Conservation (phyloP, 1,284 basidiomycete species). For the Cutaneotrichosporon sp. region DNA sequence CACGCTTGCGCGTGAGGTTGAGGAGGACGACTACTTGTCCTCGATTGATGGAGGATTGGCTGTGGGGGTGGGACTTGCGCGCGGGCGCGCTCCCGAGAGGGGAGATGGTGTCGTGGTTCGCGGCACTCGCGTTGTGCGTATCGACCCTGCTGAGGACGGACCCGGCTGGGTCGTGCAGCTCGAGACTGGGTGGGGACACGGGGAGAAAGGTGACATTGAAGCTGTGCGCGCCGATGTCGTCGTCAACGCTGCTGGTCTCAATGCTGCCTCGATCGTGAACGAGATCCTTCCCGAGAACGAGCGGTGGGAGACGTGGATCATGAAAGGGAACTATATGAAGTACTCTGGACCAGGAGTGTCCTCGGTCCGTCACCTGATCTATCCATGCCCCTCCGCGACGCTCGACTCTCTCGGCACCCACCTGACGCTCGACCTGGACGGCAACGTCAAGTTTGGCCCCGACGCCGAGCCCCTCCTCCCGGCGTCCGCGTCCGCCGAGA, state of each 20-base stretch:
- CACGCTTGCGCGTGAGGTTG: constrained; percentile 71
- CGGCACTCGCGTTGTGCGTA: constrained; percentile 78
- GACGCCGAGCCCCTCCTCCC: constrained; percentile 82
- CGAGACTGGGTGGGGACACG: constrained; percentile 60
- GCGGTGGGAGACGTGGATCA: constrained; percentile 66
- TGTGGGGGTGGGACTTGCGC: too few relatives aligned
- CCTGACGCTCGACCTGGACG: constrained; percentile 80
- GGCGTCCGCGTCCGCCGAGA: constrained; percentile 51
- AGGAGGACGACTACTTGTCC: constrained; percentile 35
- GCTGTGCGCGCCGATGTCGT: constrained; percentile 76
- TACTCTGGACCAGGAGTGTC: constrained; percentile 70
- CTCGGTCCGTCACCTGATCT: constrained; percentile 70
- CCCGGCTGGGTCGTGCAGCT: constrained; percentile 57
- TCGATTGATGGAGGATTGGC: too few relatives aligned
- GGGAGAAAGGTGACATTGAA: constrained; percentile 52
- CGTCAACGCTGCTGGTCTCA: constrained; percentile 84
- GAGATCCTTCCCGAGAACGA: constrained; percentile 57
- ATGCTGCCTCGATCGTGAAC: constrained; percentile 66
- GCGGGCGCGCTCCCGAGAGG: constrained; percentile 14
- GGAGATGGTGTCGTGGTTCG: constrained; percentile 66
- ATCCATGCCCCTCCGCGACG: constrained; percentile 71
- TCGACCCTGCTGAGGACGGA: constrained; percentile 57
- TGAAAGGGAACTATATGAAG: constrained; percentile 74
- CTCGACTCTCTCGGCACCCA: constrained; percentile 76
- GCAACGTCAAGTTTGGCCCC: constrained; percentile 87